Conservation (phyloP, 176 grass and related monocot genomes). For the Oryza longistaminata region DNA sequence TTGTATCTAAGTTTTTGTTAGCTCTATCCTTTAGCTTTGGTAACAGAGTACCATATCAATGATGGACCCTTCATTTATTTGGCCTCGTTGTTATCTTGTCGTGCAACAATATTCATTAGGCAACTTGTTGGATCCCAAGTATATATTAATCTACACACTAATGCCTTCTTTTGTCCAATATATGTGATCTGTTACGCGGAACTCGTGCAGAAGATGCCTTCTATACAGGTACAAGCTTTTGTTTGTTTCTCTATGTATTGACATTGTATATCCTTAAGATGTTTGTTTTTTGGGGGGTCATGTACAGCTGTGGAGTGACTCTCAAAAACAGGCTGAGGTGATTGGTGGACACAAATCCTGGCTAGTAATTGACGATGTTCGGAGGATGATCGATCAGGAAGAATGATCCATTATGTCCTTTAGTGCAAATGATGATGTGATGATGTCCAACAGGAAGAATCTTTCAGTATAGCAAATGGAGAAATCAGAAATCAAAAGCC, state of each 20-base stretch:
- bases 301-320: conserved; percentile 69
- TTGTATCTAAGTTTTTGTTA: conserved; percentile 25
- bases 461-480: neutral
- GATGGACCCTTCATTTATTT: conserved; percentile 34
- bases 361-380: conserved; percentile 76
- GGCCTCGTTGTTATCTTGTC: conserved; percentile 44
- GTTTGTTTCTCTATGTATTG: conserved; percentile 36
- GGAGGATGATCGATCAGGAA: conserved; percentile 80
- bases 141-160: conserved; percentile 41
- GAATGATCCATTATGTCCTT: conserved; percentile 37
- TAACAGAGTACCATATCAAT: conserved; percentile 41
- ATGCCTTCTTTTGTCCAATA: conserved; percentile 45
- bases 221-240: conserved; percentile 80
- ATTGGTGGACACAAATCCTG: conserved; percentile 80
- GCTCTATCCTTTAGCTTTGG: conserved; percentile 44
- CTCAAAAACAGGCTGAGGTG: conserved; percentile 61
- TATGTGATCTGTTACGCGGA: conserved; percentile 27
- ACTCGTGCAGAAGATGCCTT: conserved; percentile 88
- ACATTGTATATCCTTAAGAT: conserved; percentile 40
- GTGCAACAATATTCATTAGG: conserved; percentile 21
- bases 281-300: conserved; percentile 33
- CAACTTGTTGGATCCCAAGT: conserved; percentile 22
- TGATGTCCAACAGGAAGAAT: neutral
- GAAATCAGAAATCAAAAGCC: conserved; percentile 1
- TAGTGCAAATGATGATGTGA: neutral